phyloP scores from a whole-genome alignment of 2,329 filamentous ascomycete genomes.

The Atkinsonella hypoxylon region DNA sequence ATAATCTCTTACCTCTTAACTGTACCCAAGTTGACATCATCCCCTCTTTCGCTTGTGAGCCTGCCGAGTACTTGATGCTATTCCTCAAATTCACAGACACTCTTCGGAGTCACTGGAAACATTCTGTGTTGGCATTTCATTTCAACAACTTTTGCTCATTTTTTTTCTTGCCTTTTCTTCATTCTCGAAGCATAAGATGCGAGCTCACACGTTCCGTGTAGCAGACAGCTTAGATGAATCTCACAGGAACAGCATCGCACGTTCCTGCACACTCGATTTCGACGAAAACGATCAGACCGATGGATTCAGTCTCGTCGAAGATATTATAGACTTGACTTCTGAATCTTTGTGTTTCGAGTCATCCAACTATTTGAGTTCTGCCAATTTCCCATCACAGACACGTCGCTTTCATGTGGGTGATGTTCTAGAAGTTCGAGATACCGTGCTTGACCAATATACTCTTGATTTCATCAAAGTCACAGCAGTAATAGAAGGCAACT shows the following conservation, averaged over 20 bases:
- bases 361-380: not conserved
- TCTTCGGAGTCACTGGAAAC: not conserved
- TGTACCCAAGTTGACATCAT: not conserved
- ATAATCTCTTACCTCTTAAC: not conserved
- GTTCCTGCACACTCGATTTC: slow-evolving; percentile 14
- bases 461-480: slow-evolving; percentile 31
- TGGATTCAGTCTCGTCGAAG: not conserved
- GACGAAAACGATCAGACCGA: not conserved
- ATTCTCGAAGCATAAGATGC: not conserved
- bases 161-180: not conserved
- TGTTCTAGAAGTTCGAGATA: slow-evolving; percentile 18
- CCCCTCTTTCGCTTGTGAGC: not conserved
- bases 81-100: not conserved
- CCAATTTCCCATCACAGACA: not conserved
- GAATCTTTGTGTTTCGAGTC: not conserved
- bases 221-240: not conserved
- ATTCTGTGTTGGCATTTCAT: not conserved
- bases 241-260: slow-evolving; percentile 1
- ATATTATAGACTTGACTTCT: not conserved
- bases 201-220: no score
- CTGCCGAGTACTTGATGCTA: not conserved
- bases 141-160: not conserved
- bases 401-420: slow-evolving; percentile 12
- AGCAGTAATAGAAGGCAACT: slow-evolving; percentile 22
- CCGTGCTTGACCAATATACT: slow-evolving; percentile 11